Conservation (phyloP, 768 basidiomycete genomes). For the Lactarius evosmus region DNA sequence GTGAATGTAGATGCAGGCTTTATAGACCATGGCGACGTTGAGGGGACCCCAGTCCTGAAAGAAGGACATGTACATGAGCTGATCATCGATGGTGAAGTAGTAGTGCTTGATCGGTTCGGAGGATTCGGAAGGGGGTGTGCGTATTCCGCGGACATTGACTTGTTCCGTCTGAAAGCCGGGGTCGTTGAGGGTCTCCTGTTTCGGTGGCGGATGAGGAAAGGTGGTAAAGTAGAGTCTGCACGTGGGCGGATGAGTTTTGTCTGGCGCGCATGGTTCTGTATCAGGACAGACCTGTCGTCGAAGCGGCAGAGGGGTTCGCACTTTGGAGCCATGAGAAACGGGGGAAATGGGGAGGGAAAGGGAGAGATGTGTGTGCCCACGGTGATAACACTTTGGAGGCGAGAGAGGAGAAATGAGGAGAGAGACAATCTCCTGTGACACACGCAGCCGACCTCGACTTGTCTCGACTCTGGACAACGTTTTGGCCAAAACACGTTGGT, state of each 20-base stretch:
- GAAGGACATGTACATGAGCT: conserved; percentile 88
- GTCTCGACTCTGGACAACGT: background rate
- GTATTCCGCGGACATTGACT: conserved; percentile 60
- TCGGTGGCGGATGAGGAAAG: conserved; percentile 74
- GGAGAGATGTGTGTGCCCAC: background rate
- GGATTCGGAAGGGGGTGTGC: conserved; percentile 57
- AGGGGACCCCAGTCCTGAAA: conserved; percentile 94
- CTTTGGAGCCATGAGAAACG: conserved; percentile 38
- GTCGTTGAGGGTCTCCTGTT: conserved; percentile 61
- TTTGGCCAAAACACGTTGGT: conserved; percentile 23
- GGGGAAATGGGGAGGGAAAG: background rate
- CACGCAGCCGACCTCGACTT: background rate
- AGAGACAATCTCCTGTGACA: background rate
- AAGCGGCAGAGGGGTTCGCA: conserved; percentile 82
- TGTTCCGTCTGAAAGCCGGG: conserved; percentile 50
- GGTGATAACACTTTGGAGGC: background rate
- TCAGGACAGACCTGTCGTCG: conserved; percentile 58
- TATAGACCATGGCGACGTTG: conserved; percentile 91
- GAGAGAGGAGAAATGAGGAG: conserved; percentile 2
- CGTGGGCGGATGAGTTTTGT: conserved; percentile 10
- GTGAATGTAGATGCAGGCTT: conserved; percentile 87
- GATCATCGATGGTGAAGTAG: conserved; percentile 92
- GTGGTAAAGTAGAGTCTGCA: conserved; percentile 79
- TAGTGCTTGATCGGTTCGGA: conserved; percentile 79
- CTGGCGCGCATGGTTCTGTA: background rate